Conservation (phyloP, 306 rosid genomes). For the Oemleria cerasiformis region DNA sequence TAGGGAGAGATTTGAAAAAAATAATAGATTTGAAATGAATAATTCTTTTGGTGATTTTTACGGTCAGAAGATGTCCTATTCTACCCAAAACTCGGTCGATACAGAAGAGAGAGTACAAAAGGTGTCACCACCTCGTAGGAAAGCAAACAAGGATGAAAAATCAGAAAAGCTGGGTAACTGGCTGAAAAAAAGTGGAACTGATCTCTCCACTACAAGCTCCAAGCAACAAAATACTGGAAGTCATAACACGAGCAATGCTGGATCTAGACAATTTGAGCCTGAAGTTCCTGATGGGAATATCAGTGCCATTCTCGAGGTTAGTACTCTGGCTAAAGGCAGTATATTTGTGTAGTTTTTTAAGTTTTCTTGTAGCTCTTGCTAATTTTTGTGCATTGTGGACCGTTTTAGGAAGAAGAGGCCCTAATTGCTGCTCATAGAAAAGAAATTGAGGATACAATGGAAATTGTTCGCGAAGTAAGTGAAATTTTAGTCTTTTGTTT, state of each 20-base stretch:
- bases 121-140: conserved; percentile 86
- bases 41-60: conserved; percentile 49
- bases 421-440: conserved; percentile 91
- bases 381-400: conserved; percentile 17
- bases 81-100: conserved; percentile 54
- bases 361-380: conserved; percentile 23
- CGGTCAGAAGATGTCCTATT: conserved; percentile 48
- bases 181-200: conserved; percentile 56
- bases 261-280: conserved; percentile 51
- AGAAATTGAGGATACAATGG: conserved; percentile 98
- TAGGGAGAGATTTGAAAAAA: conserved; percentile 59
- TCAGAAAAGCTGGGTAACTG: conserved; percentile 60
- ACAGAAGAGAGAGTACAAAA: conserved; percentile 66
- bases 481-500: neutral
- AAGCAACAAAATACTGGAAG: conserved; percentile 51
- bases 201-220: conserved; percentile 52
- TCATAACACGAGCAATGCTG: conserved; percentile 39
- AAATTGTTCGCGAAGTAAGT: conserved; percentile 98
- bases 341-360: conserved; percentile 1
- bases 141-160: conserved; percentile 69
- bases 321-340: conserved; percentile 24
- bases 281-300: conserved; percentile 71
- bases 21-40: conserved; percentile 59
- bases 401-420: conserved; percentile 90
- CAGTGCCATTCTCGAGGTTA: conserved; percentile 81